Percentiles rank a stretch among this genome's conserved stretches.
Evolutionary conservation across 179 eudicot genomes (phyloP).

Genomic region (Silene noctiflora): DNA sequence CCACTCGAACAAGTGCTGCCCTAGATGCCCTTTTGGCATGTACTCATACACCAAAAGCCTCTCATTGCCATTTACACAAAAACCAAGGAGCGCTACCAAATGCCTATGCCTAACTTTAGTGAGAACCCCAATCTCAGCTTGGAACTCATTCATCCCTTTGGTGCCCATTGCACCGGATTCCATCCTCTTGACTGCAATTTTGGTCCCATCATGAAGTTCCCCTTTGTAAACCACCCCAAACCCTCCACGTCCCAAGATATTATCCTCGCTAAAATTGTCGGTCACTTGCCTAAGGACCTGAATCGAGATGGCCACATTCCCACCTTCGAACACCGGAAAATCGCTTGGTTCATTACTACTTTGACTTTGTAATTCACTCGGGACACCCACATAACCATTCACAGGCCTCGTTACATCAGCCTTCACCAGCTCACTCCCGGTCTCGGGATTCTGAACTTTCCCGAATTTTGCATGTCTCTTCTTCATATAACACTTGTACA

Average conservation of each 20-base stretch:
- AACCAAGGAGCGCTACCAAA: constrained; percentile 61
- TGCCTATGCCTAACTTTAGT: constrained; percentile 65
- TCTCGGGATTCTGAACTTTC: constrained; percentile 40
- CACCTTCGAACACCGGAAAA: constrained; percentile 43
- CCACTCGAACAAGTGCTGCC: constrained; percentile 54
- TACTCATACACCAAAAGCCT: constrained; percentile 77
- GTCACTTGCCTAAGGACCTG: constrained; percentile 57
- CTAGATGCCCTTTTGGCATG: constrained; percentile 63
- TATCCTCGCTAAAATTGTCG: constrained; percentile 52
- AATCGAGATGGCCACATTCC: constrained; percentile 45
- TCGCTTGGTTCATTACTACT: constrained; percentile 58
- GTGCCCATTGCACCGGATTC: constrained; percentile 53
- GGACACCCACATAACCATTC: constrained; percentile 24
- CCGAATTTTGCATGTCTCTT: constrained; percentile 34
- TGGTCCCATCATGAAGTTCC: constrained; percentile 61
- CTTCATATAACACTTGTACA: constrained; percentile 45
- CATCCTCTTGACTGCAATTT: constrained; percentile 81
- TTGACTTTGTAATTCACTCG: constrained; percentile 60
- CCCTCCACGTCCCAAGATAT: constrained; percentile 68
- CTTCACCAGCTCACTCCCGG: constrained; percentile 35
- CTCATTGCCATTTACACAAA: constrained; percentile 53
- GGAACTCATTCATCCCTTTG: constrained; percentile 64
- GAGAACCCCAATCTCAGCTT: constrained; percentile 61
- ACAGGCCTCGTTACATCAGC: constrained; percentile 16
- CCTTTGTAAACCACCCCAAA: constrained; percentile 78